These are phyloP conservation scores for Globisporangium iwayamae DNA, from an alignment of 352 stramenopile species.

Conservation along the genomic window DNA sequence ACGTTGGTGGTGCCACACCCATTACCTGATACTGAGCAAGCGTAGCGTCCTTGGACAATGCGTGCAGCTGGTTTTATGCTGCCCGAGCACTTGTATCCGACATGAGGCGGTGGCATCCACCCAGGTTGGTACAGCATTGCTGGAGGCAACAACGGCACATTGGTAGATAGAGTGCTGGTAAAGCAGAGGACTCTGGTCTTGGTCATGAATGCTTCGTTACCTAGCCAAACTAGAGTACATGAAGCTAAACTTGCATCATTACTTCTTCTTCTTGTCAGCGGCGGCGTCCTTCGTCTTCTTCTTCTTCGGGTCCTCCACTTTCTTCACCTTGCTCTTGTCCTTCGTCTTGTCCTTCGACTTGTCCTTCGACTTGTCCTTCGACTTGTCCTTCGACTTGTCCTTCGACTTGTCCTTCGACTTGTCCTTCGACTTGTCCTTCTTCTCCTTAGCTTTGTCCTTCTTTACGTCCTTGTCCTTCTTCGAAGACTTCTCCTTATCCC, in stretches of 20 bases:
- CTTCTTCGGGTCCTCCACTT: background rate
- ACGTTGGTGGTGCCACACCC: background rate
- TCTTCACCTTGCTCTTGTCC: background rate
- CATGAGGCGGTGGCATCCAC: too few relatives aligned
- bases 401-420: background rate
- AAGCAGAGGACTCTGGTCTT: too few relatives aligned
- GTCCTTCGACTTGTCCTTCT: constrained; percentile 10
- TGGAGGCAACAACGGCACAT: too few relatives aligned
- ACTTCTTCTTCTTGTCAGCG: constrained; percentile 1
- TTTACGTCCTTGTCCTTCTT: background rate
- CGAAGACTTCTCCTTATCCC: constrained; percentile 13
- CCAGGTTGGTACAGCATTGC: too few relatives aligned
- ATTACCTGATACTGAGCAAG: background rate
- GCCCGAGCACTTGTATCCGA: too few relatives aligned
- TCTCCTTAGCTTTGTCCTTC: background rate
- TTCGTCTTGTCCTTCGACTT: background rate
- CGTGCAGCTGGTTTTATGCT: background rate
- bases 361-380: background rate
- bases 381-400: constrained; percentile 13
- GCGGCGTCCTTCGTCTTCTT: background rate
- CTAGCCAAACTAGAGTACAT: too few relatives aligned
- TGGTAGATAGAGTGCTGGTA: too few relatives aligned
- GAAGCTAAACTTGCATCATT: background rate
- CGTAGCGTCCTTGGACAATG: background rate
- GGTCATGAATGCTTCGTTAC: too few relatives aligned